A percentile compares a stretch with the other conserved stretches of the same genome.
phyloP scores from a whole-genome alignment of 352 stramenopile genomes.

The Globisporangium rhizosaccharum region DNA sequence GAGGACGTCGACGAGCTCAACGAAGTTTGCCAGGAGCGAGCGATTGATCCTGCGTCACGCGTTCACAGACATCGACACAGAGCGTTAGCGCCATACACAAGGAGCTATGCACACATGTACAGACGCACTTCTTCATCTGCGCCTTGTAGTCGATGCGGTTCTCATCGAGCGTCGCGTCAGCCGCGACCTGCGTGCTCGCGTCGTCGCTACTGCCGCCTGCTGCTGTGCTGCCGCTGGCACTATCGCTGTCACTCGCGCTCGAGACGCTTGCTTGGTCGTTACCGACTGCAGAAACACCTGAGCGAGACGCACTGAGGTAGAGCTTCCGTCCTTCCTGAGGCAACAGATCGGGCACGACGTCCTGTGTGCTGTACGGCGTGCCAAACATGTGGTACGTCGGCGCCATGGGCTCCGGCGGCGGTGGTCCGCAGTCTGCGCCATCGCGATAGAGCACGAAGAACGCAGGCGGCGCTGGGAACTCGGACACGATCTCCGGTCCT shows the following conservation, averaged over 20 bases:
- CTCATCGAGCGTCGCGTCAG: constrained; percentile 3
- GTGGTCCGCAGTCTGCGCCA: constrained; percentile 36
- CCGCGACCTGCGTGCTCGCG: background rate
- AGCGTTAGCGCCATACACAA: background rate
- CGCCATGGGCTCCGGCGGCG: constrained; percentile 62
- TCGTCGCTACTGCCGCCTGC: constrained; percentile 8
- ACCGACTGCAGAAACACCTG: background rate
- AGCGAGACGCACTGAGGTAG: constrained; percentile 20
- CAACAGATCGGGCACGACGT: constrained; percentile 73
- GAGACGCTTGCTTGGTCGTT: background rate
- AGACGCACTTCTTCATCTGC: constrained; percentile 70
- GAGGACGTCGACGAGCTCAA: constrained; percentile 79
- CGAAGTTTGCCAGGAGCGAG: constrained; percentile 80
- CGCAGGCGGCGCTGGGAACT: constrained; percentile 73
- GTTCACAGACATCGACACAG: background rate
- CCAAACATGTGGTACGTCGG: constrained; percentile 86
- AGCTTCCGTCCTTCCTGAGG: constrained; percentile 56
- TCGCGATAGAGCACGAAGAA: constrained; percentile 77
- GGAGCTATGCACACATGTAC: background rate
- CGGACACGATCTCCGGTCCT: constrained; percentile 77
- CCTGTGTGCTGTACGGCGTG: constrained; percentile 76
- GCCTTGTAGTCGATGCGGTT: constrained; percentile 55
- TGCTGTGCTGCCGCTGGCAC: background rate
- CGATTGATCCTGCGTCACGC: constrained; percentile 54
- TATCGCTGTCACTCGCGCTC: background rate